These are phyloP conservation scores for Chaetomium sp. DNA, from an alignment of 2,329 filamentous ascomycete species.

Conservation along the genomic window DNA sequence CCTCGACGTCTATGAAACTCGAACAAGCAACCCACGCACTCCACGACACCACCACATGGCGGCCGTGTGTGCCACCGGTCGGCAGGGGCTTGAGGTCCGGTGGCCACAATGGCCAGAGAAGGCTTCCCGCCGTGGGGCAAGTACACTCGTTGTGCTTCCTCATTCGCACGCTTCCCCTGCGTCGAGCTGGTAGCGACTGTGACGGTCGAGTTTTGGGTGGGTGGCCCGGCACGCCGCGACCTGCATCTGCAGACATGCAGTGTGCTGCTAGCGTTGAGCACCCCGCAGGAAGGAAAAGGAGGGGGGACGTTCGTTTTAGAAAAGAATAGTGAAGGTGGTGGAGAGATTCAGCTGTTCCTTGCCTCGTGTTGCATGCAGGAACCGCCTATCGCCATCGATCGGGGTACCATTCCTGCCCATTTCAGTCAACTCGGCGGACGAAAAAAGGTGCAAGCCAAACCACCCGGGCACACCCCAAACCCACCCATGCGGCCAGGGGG, in stretches of 20 bases:
- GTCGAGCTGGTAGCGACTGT: not conserved
- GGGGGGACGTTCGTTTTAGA: not conserved
- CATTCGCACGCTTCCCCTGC: not conserved
- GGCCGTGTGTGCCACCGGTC: not conserved
- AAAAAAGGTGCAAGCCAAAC: too few species aligned
- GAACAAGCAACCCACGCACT: too few species aligned
- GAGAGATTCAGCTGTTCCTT: too few species aligned
- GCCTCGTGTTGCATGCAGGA: not conserved
- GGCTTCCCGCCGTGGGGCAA: not conserved
- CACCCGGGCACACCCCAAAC: too few species aligned
- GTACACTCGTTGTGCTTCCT: not conserved
- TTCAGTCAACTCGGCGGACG: too few species aligned
- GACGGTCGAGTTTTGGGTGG: not conserved
- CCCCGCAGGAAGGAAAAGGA: not conserved
- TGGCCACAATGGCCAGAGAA: too few species aligned
- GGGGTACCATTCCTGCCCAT: not conserved
- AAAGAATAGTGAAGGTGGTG: too few species aligned
- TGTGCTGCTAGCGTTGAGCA: not conserved
- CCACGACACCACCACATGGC: not conserved
- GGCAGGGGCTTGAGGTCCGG: not conserved
- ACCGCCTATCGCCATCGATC: not conserved
- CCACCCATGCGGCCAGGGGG: too few species aligned
- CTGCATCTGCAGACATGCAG: not conserved
- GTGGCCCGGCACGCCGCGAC: not conserved
- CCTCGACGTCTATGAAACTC: too few species aligned